Evolutionary conservation across 169 alveolate species (phyloP).

Genomic region (Plasmodium relictum): DNA sequence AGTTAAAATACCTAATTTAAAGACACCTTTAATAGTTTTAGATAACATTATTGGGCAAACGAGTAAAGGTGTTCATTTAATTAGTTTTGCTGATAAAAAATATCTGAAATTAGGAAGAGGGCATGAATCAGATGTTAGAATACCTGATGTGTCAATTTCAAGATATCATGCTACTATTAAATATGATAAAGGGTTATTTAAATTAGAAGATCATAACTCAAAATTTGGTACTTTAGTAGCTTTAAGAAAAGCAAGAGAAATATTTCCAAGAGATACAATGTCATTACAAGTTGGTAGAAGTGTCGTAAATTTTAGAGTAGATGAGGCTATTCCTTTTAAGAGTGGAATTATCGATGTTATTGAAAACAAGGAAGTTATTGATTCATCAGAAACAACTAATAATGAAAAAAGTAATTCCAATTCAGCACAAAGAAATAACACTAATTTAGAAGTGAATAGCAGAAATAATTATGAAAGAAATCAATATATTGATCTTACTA

Average conservation of each 20-base stretch:
- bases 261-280: conserved; percentile 76
- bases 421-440: conserved; percentile 16
- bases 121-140: conserved; percentile 97
- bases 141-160: conserved; percentile 98
- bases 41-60: conserved; percentile 90
- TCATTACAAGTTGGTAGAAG: conserved; percentile 88
- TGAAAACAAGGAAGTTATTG: conserved; percentile 70
- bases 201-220: conserved; percentile 96
- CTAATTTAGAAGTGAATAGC: conserved; percentile 8
- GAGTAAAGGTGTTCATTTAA: conserved; percentile 86
- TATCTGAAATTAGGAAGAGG: conserved; percentile 96
- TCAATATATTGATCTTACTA: conserved; percentile 46
- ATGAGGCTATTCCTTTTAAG: conserved; percentile 67
- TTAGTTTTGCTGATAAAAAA: conserved; percentile 87
- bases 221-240: conserved; percentile 99
- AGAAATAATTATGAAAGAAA: conserved; percentile 50
- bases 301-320: conserved; percentile 82
- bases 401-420: conserved; percentile 56
- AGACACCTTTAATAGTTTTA: conserved; percentile 92
- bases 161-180: conserved; percentile 96
- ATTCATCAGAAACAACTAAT: conserved; percentile 37
- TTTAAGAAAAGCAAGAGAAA: conserved; percentile 86
- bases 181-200: conserved; percentile 92
- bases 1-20: conserved; percentile 88
- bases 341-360: conserved; percentile 70